Percentiles rank a stretch among this genome's conserved stretches.
phyloP scores from a whole-genome alignment of 495 filamentous ascomycete species.

The Astrothelium macrocarpum region DNA sequence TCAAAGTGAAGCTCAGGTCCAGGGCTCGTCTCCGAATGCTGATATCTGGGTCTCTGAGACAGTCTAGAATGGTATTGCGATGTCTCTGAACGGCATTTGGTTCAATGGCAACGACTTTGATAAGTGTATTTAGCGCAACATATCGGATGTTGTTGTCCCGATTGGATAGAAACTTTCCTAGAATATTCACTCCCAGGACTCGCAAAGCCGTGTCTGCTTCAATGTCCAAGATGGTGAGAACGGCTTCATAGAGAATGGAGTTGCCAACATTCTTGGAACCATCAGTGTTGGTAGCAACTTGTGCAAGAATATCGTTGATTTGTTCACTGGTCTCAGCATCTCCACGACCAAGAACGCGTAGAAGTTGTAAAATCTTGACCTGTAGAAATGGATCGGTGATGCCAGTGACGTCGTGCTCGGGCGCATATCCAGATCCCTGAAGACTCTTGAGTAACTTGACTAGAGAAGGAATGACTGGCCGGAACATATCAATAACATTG shows the following conservation, averaged over 20 bases:
- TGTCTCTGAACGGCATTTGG: conserved; percentile 96
- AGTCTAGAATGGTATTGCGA: conserved; percentile 94
- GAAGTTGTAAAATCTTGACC: conserved; percentile 81
- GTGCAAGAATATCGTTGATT: conserved; percentile 96
- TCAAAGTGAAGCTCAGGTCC: conserved; percentile 93
- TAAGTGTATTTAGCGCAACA: conserved; percentile 90
- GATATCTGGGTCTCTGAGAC: conserved; percentile 95
- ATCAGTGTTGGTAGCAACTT: conserved; percentile 96
- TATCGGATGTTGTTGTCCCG: conserved; percentile 99
- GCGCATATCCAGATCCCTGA: conserved; percentile 90
- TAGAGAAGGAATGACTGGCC: conserved; percentile 62
- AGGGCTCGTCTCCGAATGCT: conserved; percentile 90
- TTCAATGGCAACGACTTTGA: conserved; percentile 96
- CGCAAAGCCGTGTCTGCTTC: conserved; percentile 91
- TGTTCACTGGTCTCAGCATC: conserved; percentile 86
- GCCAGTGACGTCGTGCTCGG: conserved; percentile 94
- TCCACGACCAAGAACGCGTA: conserved; percentile 77
- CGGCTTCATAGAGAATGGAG: conserved; percentile 93
- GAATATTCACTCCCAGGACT: conserved; percentile 93
- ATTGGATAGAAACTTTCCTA: conserved; percentile 94
- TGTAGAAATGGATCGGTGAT: conserved; percentile 99
- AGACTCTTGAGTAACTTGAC: conserved; percentile 84
- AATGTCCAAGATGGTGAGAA: conserved; percentile 94
- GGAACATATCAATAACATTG: conserved; percentile 79
- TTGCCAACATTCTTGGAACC: conserved; percentile 98